These are phyloP conservation scores for Mucor irregularis DNA, from an alignment of 371 early-diverging fungal genomes.

Conservation along the genomic window DNA sequence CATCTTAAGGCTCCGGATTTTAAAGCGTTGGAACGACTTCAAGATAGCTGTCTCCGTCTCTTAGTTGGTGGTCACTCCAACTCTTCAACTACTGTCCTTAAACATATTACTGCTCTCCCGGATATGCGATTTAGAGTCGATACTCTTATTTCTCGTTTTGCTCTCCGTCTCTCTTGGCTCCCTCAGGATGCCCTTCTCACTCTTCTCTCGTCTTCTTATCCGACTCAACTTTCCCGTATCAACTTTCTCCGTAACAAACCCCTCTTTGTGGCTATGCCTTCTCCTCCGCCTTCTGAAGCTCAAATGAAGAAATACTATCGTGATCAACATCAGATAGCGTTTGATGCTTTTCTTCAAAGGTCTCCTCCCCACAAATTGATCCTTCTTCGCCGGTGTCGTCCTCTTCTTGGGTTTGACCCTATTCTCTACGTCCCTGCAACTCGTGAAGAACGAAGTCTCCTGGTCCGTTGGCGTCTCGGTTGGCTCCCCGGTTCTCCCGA, in stretches of 20 bases:
- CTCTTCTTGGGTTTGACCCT: not conserved
- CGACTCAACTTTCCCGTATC: not conserved
- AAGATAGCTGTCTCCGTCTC: conserved; percentile 9
- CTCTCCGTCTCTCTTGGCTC: not conserved
- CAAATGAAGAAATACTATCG: not conserved
- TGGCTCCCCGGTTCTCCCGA: conserved; percentile 10
- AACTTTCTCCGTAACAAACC: not conserved
- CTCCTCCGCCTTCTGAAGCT: too few species aligned
- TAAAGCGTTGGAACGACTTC: not conserved
- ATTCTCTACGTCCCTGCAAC: conserved; percentile 1
- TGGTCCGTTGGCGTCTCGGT: conserved; percentile 11
- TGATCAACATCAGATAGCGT: not conserved
- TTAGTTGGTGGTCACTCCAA: not conserved
- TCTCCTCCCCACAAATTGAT: not conserved
- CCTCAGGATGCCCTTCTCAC: not conserved
- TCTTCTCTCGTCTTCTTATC: too few species aligned
- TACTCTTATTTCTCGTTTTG: not conserved
- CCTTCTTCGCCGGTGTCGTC: too few species aligned
- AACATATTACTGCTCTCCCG: not conserved
- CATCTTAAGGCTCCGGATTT: not conserved
- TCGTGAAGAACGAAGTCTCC: conserved; percentile 2
- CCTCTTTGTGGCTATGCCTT: too few species aligned
- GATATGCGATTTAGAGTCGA: not conserved
- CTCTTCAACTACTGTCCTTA: not conserved
- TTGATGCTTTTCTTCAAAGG: too few species aligned